Evolutionary conservation across 768 basidiomycete genomes (phyloP).

Genomic region (Mycena polygramma): DNA sequence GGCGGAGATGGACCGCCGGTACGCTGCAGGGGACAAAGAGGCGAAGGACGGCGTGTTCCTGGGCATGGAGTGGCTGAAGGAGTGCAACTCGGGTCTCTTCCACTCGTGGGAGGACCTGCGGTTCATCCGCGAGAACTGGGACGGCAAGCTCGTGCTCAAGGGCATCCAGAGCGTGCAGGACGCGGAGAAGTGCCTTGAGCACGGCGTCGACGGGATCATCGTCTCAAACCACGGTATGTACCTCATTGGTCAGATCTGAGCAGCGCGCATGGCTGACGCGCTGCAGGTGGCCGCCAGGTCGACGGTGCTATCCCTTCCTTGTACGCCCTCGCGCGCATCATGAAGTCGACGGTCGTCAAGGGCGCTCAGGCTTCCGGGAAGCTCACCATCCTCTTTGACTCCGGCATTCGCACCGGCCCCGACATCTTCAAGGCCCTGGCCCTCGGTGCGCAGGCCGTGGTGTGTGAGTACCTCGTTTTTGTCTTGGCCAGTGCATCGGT

Average conservation of each 20-base stretch:
- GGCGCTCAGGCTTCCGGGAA: constrained; percentile 71
- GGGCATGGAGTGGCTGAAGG: constrained; percentile 73
- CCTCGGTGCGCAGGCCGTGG: constrained; percentile 85
- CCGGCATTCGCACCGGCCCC: constrained; percentile 85
- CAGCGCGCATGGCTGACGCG: too few species aligned
- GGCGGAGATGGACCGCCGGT: constrained; percentile 55
- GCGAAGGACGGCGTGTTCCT: constrained; percentile 56
- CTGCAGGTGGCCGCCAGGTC: constrained; percentile 75
- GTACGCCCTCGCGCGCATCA: constrained; percentile 77
- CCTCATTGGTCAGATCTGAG: too few species aligned
- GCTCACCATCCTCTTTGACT: constrained; percentile 81
- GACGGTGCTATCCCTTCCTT: constrained; percentile 85
- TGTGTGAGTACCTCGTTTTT: constrained; percentile 61
- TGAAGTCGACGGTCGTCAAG: constrained; percentile 69
- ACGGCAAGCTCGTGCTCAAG: constrained; percentile 82
- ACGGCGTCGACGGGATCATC: constrained; percentile 78
- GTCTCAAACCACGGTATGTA: constrained; percentile 83
- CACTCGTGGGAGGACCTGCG: constrained; percentile 79
- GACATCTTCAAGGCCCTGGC: constrained; percentile 91
- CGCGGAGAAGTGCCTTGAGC: constrained; percentile 75
- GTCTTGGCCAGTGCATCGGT: not conserved
- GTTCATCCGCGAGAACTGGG: constrained; percentile 80
- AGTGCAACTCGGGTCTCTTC: constrained; percentile 73
- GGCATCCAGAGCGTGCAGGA: constrained; percentile 80
- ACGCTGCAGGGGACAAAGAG: constrained; percentile 62